Base-by-base conservation (phyloP, 1,284 basidiomycete genomes). In the Grifola frondosa region DNA sequence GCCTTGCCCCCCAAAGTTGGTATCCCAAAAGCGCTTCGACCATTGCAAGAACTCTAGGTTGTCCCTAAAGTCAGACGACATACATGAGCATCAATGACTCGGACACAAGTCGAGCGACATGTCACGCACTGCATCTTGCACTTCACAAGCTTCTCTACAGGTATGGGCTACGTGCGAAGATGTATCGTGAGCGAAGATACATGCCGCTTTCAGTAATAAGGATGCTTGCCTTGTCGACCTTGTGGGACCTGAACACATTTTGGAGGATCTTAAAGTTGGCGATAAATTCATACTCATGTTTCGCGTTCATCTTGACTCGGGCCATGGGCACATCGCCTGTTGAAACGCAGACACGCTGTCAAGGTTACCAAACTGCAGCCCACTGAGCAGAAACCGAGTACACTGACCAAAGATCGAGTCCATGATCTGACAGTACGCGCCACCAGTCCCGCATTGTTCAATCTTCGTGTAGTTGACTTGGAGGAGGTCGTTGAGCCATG, bases 31-130 rank as follows among this genome's bases (percentile, higher is more conserved):
- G 41, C 88, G 88, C 64, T 95, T 95, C 60, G 93, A 78, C 96
- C 96, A 99, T 67, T 99, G 96, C 44, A 96, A 65, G 69, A 99
- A 99, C 66, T 99, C 97, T 56, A 99, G 85, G 68, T 99, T 99
- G 69, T 99, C 97, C 69, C 87, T 89, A 58, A 17, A 39, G 35
- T 19, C 29, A 15, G 35, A 38, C 23, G 40, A 41, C 28, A 42
- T 42, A 30, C 38, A 44, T 16, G 42, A 38, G 32, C 37, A 44
- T 37, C 43, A 19, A 36, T 38, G 32, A 42, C 19, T 15, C 15
- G 48, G 16, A 25, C 17, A 31, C 15, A 40, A 15, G 17, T n/a
- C 16, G 40, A n/a, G n/a, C n/a, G n/a, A n/a, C 29, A 78, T 5
- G 17, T n/a, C 28, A 81, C 86, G 66, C 69, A 89, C 86, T 98